Conservation (phyloP, 176 grass and related monocot species). For the Bolboschoenus planiculmis region DNA sequence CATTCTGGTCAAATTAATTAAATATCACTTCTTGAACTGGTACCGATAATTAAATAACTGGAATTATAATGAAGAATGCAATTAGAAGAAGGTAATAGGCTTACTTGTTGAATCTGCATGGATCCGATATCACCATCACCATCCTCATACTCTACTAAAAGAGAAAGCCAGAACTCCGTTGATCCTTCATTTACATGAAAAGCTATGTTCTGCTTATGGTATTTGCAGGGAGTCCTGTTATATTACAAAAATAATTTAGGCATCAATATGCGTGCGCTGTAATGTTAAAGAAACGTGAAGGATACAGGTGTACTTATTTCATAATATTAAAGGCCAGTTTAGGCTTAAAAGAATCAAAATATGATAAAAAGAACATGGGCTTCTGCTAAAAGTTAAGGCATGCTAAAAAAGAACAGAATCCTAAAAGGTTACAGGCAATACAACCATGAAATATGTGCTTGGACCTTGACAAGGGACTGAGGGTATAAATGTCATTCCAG, state of each 20-base stretch:
- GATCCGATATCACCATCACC: constrained; percentile 90
- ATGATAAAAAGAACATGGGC: constrained; percentile 3
- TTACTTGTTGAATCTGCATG: constrained; percentile 91
- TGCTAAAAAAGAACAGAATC: constrained; percentile 25
- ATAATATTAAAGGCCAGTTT: not conserved
- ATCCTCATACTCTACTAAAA: constrained; percentile 91
- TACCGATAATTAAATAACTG: not conserved
- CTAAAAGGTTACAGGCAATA: not conserved
- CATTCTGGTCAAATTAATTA: not conserved
- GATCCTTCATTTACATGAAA: constrained; percentile 95
- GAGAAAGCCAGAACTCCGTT: constrained; percentile 82
- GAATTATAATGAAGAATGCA: constrained; percentile 8
- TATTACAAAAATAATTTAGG: not conserved
- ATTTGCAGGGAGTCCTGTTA: constrained; percentile 85
- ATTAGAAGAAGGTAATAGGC: not conserved
- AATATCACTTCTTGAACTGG: not conserved
- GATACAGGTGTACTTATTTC: not conserved
- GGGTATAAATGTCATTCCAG: constrained; percentile 6
- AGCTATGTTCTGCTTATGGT: constrained; percentile 71
- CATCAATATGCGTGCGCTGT: not conserved
- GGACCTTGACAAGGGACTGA: not conserved
- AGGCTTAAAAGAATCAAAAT: not conserved
- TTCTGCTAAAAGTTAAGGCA: not conserved
- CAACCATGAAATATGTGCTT: not conserved
- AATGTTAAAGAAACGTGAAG: not conserved